Conservation (phyloP, 176 grass and related monocot species). For the Oryza nivara region DNA sequence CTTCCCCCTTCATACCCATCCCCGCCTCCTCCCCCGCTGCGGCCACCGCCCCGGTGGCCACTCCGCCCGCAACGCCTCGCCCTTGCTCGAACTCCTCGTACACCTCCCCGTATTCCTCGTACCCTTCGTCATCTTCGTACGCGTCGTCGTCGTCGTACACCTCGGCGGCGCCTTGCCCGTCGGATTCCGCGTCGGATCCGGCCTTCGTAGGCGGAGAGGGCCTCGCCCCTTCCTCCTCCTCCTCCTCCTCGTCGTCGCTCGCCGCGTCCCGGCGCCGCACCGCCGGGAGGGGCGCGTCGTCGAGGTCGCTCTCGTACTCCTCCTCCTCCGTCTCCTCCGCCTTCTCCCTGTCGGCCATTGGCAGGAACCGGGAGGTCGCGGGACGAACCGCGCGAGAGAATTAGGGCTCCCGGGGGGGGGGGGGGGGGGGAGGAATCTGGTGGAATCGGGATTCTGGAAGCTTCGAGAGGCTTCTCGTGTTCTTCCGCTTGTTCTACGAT, state of each 20-base stretch:
- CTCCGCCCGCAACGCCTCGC: background rate
- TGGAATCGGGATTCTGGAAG: conserved; percentile 46
- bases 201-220: conserved; percentile 18
- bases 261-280: conserved; percentile 76
- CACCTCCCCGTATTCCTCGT: conserved; percentile 50
- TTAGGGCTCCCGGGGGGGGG: conserved; percentile 14
- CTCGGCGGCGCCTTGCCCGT: conserved; percentile 83
- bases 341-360: conserved; percentile 56
- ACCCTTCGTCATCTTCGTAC: conserved; percentile 67
- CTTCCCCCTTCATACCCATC: conserved; percentile 31
- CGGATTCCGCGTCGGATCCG: conserved; percentile 74
- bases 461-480: conserved; percentile 43
- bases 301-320: conserved; percentile 96
- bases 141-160: conserved; percentile 73
- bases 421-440: background rate
- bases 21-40: background rate
- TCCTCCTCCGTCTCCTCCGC: background rate
- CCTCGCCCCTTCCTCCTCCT: conserved; percentile 5
- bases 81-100: conserved; percentile 40
- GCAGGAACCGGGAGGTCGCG: conserved; percentile 27
- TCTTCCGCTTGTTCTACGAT: background rate
- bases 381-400: conserved; percentile 15
- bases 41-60: background rate
- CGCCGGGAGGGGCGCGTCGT: conserved; percentile 68
- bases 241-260: conserved; percentile 83